A percentile compares a stretch with the other conserved stretches of the same genome.
Conservation (phyloP, 129 eudicot species). For the Pseudognaphalium luteoalbum region DNA sequence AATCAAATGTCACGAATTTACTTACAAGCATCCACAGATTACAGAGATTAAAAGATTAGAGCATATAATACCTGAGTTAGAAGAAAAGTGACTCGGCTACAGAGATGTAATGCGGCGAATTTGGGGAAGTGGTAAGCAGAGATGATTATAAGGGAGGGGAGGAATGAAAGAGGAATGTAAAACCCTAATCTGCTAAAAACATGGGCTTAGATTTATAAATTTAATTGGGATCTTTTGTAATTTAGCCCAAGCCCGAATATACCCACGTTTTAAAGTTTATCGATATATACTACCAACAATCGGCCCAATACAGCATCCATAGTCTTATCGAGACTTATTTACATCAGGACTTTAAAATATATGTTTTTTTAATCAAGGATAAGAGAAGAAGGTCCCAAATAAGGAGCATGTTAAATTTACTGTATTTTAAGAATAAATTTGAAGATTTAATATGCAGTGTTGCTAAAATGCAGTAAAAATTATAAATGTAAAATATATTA, state of each 20-base stretch:
- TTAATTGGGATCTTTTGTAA: neutral
- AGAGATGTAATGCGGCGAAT: slow-evolving; percentile 4
- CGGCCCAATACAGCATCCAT: neutral
- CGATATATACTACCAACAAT: neutral
- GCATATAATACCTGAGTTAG: neutral
- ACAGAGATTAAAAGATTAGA: neutral
- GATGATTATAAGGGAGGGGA: neutral
- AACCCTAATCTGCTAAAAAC: neutral
- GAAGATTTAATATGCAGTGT: too few species aligned
- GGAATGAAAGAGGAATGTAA: neutral
- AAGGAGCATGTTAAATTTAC: too few species aligned
- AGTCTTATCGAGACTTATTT: too few species aligned
- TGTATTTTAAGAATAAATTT: too few species aligned
- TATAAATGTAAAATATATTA: too few species aligned
- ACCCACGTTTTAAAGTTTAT: neutral
- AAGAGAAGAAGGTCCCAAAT: too few species aligned
- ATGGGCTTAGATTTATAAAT: neutral
- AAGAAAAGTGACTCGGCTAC: neutral
- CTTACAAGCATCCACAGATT: neutral
- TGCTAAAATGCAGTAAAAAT: too few species aligned
- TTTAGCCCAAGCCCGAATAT: neutral
- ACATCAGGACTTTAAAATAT: too few species aligned
- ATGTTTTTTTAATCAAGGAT: too few species aligned
- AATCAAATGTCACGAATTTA: neutral
- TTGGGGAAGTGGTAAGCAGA: neutral